Conservation (phyloP, 306 rosid genomes). For the Gynostemma pentaphyllum region DNA sequence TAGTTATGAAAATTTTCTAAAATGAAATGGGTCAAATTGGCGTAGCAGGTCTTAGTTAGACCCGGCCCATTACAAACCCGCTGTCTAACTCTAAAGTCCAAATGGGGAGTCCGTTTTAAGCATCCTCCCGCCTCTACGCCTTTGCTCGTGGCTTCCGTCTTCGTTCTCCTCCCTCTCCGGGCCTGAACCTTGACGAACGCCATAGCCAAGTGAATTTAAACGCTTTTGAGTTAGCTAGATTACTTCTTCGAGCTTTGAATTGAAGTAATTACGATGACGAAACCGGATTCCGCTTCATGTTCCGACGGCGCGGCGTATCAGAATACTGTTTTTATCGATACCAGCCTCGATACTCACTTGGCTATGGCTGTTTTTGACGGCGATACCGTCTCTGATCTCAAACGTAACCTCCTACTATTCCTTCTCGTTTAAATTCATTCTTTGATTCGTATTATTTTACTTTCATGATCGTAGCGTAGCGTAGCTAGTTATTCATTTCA, state of each 20-base stretch:
- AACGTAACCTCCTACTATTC: constrained; percentile 27
- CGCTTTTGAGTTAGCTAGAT: not conserved
- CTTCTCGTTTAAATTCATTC: not conserved
- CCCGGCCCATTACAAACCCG: no score
- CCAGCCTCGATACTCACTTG: constrained; percentile 61
- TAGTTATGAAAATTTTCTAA: no score
- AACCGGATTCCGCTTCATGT: not conserved
- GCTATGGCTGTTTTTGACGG: constrained; percentile 31
- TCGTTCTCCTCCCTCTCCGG: no score
- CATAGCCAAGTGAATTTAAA: no score
- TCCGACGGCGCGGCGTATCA: not conserved
- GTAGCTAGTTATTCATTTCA: not conserved
- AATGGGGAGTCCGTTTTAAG: no score
- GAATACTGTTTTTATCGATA: constrained; percentile 41
- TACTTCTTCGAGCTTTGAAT: not conserved
- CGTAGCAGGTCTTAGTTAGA: no score
- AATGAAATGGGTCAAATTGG: no score
- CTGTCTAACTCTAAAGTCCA: no score
- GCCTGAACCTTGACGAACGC: not conserved
- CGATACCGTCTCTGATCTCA: constrained; percentile 50
- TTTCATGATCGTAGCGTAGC: not conserved
- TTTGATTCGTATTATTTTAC: not conserved
- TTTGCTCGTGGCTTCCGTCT: no score
- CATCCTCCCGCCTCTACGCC: no score
- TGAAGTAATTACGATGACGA: not conserved